phyloP scores from a whole-genome alignment of 2,329 filamentous ascomycete species.

The Aspergillus pseudoglaucus region DNA sequence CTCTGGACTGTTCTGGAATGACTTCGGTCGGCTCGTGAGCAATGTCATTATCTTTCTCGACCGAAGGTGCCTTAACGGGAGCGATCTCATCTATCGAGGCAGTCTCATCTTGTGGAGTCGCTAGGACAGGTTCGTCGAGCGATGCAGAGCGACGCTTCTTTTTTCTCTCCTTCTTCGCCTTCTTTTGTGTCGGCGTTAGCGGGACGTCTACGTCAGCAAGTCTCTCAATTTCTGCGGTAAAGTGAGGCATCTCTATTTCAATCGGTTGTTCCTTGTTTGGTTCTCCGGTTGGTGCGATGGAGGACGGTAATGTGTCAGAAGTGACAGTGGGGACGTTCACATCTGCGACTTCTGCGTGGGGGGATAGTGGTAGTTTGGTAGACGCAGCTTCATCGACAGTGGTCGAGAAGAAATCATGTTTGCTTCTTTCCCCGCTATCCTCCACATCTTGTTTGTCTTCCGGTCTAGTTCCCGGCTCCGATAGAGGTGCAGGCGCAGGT shows the following conservation, averaged over 20 bases:
- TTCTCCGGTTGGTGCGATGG: neutral
- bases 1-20: neutral
- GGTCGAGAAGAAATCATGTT: neutral
- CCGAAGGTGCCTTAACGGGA: neutral
- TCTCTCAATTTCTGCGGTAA: no score
- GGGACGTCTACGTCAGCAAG: neutral
- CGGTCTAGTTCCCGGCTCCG: slow-evolving; percentile 4
- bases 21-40: neutral
- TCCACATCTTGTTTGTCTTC: slow-evolving; percentile 15
- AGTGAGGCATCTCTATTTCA: slow-evolving; percentile 2
- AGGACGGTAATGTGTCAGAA: slow-evolving; percentile 1
- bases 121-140: slow-evolving; percentile 1
- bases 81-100: no score
- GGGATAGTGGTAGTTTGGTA: neutral
- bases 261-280: slow-evolving; percentile 3
- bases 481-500: slow-evolving; percentile 10
- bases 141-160: slow-evolving; percentile 10
- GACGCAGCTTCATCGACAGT: slow-evolving; percentile 3
- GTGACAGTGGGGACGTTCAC: neutral
- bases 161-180: slow-evolving; percentile 22
- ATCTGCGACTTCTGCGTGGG: neutral
- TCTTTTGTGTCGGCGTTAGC: slow-evolving; percentile 19
- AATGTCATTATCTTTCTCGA: neutral
- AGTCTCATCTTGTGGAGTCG: neutral
- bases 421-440: slow-evolving; percentile 13